Conservation (phyloP, 768 basidiomycete species). For the Tricholoma sp. region DNA sequence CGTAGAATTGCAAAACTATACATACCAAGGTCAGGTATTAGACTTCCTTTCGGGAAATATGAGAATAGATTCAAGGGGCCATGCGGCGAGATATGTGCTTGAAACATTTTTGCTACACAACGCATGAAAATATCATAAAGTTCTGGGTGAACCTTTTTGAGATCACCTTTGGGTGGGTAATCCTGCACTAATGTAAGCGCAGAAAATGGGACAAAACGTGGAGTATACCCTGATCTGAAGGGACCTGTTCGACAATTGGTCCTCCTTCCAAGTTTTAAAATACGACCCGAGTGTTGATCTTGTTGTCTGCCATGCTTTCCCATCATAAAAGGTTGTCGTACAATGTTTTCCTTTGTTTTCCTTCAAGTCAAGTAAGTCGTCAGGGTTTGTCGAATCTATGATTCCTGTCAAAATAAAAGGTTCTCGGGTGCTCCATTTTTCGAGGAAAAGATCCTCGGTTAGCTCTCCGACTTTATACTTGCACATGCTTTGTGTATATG, state of each 20-base stretch:
- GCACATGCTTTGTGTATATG: no score
- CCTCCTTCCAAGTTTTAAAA: no score
- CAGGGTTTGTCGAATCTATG: neutral
- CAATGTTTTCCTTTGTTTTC: neutral
- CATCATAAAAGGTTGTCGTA: neutral
- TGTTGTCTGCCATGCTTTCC: no score
- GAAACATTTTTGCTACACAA: neutral
- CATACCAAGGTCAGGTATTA: neutral
- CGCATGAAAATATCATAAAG: neutral
- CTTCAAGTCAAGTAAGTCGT: no score
- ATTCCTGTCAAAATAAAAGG: neutral
- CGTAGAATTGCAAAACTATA: no score
- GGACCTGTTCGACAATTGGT: no score
- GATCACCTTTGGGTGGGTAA: no score
- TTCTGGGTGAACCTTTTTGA: neutral
- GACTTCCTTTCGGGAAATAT: neutral
- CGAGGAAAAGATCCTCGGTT: no score
- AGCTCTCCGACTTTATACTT: neutral
- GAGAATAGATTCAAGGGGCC: neutral
- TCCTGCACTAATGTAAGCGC: no score
- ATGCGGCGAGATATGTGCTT: neutral
- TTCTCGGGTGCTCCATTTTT: neutral
- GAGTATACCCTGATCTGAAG: no score
- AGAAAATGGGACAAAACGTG: no score
- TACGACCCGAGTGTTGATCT: no score